Base-by-base conservation (phyloP, 2,329 filamentous ascomycete genomes). In the Akanthomyces lecanii region DNA sequence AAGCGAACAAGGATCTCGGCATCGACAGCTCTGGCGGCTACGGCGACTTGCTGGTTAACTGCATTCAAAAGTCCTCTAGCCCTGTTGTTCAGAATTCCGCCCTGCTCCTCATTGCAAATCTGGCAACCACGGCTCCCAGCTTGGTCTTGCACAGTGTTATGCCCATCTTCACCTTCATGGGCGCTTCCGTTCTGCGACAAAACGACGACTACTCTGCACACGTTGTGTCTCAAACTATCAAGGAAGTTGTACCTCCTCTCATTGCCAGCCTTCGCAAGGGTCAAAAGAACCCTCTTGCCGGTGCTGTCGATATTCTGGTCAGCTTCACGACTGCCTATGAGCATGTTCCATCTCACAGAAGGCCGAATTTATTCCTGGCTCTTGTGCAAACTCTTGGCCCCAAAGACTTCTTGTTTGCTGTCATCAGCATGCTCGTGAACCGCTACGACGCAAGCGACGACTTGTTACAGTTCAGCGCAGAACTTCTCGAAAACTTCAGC, bases 131-230 rank as follows among this genome's bases (percentile, higher is more conserved):
- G 68, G 91, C 92, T 0, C 95, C 96, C 0, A 93, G 97, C 73
- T 80, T 96, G 54, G 91, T 99, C 3, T 82, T 99, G 63, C 94
- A 99, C 76, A 97, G 92, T 69, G 91, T 99, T 61, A 99, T 99
- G 95, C 95, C 95, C 14, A 94, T 99, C 59, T 99, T 99, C 77
- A 98, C 95, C 0, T 97, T 98, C 73, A 97, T 98, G 89, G 92
- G 94, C 48, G 90, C 89, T 50, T 97, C 91, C 4, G 89, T 97
- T 23, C 83, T 99, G 56, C 88, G 91, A 55, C 94, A 97, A 77
- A 92, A 91, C 69, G 96, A 99, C 70, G 94, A 98, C 69, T 98
- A 97, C 77, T 98, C 95, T 25, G 92, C 93, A 14, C 91, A 97
- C 73, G 94, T 99, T 38, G 94, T 97, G 63, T 92, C 96, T 70